Conservation (phyloP, 306 rosid species). For the Trifolium repens region DNA sequence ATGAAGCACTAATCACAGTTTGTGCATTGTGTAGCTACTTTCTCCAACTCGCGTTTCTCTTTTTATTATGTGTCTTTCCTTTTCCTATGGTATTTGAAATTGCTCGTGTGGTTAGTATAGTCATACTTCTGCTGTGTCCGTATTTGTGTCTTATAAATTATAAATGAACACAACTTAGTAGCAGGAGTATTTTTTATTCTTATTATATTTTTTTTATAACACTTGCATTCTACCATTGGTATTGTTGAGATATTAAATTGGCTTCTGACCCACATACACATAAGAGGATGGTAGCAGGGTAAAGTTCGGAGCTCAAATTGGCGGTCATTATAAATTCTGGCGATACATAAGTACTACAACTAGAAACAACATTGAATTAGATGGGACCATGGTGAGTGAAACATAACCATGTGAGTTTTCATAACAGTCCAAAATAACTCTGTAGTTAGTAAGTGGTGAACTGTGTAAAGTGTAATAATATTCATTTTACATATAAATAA, state of each 20-base stretch:
- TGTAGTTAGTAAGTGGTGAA: neutral
- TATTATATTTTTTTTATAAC: neutral
- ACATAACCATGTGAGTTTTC: conserved; percentile 36
- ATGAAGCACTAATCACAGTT: conserved; percentile 19
- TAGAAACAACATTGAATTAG: conserved; percentile 37
- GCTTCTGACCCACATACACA: neutral
- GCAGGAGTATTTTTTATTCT: too few species aligned
- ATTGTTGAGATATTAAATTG: conserved; percentile 18
- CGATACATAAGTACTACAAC: neutral
- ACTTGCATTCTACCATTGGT: conserved; percentile 10
- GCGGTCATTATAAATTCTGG: conserved; percentile 32
- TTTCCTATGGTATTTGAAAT: too few species aligned
- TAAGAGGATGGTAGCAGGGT: conserved; percentile 21
- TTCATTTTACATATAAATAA: too few species aligned
- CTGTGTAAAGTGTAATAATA: too few species aligned
- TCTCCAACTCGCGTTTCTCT: conserved; percentile 5
- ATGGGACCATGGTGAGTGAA: conserved; percentile 37
- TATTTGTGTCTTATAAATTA: neutral
- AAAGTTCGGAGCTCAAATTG: neutral
- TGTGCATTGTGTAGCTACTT: conserved; percentile 33
- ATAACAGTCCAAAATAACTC: neutral
- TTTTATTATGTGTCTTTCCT: neutral
- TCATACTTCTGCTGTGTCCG: neutral
- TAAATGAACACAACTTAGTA: neutral
- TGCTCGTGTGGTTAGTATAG: neutral